Percentiles rank a stretch among this genome's conserved stretches.
Evolutionary conservation across 805 yeast genomes (phyloP).

Genomic region (Candida methanosorbosa): DNA sequence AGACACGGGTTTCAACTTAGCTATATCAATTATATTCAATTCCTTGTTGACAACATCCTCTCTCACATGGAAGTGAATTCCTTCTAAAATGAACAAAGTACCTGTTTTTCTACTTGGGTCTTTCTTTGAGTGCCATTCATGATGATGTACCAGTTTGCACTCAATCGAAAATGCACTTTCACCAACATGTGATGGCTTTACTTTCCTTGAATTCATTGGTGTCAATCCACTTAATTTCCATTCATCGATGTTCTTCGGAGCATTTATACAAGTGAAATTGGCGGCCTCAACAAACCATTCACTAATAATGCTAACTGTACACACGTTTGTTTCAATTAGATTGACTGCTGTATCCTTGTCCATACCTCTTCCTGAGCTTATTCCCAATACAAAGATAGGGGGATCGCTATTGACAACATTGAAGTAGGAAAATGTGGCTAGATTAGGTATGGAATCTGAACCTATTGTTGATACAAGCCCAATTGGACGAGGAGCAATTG

Average conservation of each 20-base stretch:
- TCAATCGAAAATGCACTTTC: conserved; percentile 56
- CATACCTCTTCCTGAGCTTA: conserved; percentile 28
- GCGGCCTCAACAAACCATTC: conserved; percentile 66
- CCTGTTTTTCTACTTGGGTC: conserved; percentile 29
- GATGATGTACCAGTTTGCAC: conserved; percentile 35
- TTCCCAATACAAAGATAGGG: conserved; percentile 45
- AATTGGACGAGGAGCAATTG: conserved; percentile 52
- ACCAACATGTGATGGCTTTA: conserved; percentile 48
- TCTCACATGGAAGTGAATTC: conserved; percentile 46
- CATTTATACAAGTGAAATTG: conserved; percentile 35
- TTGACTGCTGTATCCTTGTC: conserved; percentile 45
- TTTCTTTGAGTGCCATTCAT: conserved; percentile 34
- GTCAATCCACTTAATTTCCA: conserved; percentile 50
- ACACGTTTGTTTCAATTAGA: conserved; percentile 41
- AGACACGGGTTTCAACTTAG: conserved; percentile 42
- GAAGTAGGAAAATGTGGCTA: conserved; percentile 58
- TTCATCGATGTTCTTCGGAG: conserved; percentile 44
- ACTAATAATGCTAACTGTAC: conserved; percentile 46
- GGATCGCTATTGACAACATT: conserved; percentile 42
- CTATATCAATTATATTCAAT: conserved; percentile 30
- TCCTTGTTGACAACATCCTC: conserved; percentile 43
- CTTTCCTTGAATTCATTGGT: conserved; percentile 32
- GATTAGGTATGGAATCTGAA: conserved; percentile 33
- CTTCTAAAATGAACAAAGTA: conserved; percentile 39
- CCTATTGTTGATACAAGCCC: conserved; percentile 45